phyloP scores from a whole-genome alignment of 2,329 filamentous ascomycete genomes.

The Dactylellina haptotyla region DNA sequence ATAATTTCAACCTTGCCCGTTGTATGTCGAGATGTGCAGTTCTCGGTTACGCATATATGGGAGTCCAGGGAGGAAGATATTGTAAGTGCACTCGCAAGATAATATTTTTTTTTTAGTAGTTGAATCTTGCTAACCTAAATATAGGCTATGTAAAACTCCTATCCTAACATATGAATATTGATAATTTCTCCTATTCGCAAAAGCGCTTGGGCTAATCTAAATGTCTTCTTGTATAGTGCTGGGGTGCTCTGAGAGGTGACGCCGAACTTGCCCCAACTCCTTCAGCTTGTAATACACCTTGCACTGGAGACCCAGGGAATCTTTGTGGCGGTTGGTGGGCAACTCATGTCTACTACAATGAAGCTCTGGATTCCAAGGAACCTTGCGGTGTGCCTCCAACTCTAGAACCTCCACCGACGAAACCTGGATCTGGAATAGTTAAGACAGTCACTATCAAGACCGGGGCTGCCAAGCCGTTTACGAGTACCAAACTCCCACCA shows the following conservation, averaged over 20 bases:
- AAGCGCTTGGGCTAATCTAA: too few relatives aligned
- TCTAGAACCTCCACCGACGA: neutral
- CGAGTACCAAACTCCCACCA: too few relatives aligned
- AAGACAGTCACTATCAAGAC: too few relatives aligned
- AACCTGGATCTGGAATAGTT: too few relatives aligned
- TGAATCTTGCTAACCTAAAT: neutral
- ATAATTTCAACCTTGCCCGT: neutral
- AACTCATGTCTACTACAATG: constrained; percentile 1
- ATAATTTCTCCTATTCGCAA: too few relatives aligned
- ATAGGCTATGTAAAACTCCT: neutral
- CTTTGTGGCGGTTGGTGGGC: constrained; percentile 9
- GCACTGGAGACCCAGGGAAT: neutral
- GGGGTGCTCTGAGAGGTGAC: constrained; percentile 7
- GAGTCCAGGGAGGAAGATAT: neutral
- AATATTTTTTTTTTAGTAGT: neutral
- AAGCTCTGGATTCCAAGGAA: constrained; percentile 3
- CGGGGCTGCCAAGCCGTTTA: too few relatives aligned
- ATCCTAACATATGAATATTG: neutral
- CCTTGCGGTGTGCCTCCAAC: neutral
- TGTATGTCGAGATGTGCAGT: constrained; percentile 1
- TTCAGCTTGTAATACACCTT: neutral
- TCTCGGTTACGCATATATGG: constrained; percentile 4
- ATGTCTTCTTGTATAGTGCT: constrained; percentile 13
- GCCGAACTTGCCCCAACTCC: neutral
- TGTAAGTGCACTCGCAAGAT: neutral